Percentiles rank a stretch among this genome's conserved stretches.
phyloP scores from a whole-genome alignment of 768 basidiomycete species.

The Tricholoma flavovirens region DNA sequence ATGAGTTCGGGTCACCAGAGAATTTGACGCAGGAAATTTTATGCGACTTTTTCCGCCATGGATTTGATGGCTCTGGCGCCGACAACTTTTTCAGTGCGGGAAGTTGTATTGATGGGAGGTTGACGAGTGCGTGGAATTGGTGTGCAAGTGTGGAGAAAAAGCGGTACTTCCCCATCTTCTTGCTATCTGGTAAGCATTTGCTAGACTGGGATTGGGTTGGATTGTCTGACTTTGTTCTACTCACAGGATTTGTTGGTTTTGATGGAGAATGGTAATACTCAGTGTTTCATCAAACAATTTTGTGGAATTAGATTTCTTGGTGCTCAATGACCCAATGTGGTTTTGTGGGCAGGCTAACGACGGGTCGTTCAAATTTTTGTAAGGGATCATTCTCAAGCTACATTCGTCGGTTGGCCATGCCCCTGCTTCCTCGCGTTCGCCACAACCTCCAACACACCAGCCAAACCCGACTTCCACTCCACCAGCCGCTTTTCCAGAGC shows the following conservation, averaged over 20 bases:
- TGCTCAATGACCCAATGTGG: not conserved
- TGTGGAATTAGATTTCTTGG: constrained; percentile 2
- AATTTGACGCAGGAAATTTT: constrained; percentile 66
- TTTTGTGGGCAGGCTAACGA: too few species aligned
- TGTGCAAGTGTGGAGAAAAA: constrained; percentile 84
- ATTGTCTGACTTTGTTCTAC: constrained; percentile 1
- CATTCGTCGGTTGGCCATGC: constrained; percentile 19
- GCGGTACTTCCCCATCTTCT: constrained; percentile 72
- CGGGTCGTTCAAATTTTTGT: not conserved
- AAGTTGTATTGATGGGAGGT: constrained; percentile 75
- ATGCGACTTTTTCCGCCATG: constrained; percentile 82
- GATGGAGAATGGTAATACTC: constrained; percentile 72
- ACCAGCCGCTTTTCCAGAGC: constrained; percentile 64
- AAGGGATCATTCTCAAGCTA: constrained; percentile 1
- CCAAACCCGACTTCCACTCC: constrained; percentile 74
- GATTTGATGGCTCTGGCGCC: constrained; percentile 86
- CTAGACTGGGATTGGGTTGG: not conserved
- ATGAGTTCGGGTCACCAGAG: constrained; percentile 76
- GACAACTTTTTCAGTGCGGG: constrained; percentile 90
- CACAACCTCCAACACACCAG: constrained; percentile 66
- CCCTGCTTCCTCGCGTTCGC: constrained; percentile 47
- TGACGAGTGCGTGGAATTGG: constrained; percentile 94
- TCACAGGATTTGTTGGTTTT: constrained; percentile 72
- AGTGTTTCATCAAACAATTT: constrained; percentile 1
- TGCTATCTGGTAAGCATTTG: constrained; percentile 57